Conservation (phyloP, 495 filamentous ascomycete genomes). For the Pseudoneurospora amorphoporcata region DNA sequence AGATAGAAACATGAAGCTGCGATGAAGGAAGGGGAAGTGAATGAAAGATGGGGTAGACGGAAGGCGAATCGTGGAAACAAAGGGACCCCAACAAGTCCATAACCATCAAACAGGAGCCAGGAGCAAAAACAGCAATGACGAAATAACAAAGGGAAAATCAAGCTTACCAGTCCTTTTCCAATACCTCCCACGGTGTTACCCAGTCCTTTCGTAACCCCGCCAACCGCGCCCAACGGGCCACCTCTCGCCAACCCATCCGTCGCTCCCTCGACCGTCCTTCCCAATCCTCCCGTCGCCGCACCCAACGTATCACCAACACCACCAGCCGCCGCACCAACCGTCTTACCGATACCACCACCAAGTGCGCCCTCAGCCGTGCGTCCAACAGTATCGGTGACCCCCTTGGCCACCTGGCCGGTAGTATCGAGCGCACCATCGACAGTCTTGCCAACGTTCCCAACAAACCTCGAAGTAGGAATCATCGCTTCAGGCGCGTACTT, state of each 20-base stretch:
- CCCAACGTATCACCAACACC: slow-evolving; percentile 10
- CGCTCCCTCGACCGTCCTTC: slow-evolving; percentile 13
- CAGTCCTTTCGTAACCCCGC: slow-evolving; percentile 12
- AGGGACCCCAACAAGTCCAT: background rate
- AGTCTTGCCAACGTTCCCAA: background rate
- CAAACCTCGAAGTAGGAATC: slow-evolving; percentile 11
- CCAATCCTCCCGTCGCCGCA: background rate
- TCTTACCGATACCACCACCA: slow-evolving; percentile 3
- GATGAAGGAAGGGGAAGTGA: background rate
- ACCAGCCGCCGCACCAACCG: background rate
- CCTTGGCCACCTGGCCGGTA: background rate
- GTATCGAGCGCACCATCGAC: background rate
- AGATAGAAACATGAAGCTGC: background rate
- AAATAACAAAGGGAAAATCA: background rate
- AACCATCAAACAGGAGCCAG: background rate
- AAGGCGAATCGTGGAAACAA: background rate
- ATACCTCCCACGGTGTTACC: slow-evolving; percentile 17
- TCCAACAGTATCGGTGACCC: slow-evolving; percentile 8
- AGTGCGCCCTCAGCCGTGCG: slow-evolving; percentile 1
- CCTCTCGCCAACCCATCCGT: slow-evolving; percentile 15
- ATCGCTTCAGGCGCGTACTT: slow-evolving; percentile 15
- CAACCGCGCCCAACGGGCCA: slow-evolving; percentile 14
- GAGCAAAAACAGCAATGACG: background rate
- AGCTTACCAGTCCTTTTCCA: slow-evolving; percentile 10
- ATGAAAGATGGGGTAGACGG: background rate